phyloP scores from a whole-genome alignment of 2,329 filamentous ascomycete species.

The Pestalotiopsis fici region DNA sequence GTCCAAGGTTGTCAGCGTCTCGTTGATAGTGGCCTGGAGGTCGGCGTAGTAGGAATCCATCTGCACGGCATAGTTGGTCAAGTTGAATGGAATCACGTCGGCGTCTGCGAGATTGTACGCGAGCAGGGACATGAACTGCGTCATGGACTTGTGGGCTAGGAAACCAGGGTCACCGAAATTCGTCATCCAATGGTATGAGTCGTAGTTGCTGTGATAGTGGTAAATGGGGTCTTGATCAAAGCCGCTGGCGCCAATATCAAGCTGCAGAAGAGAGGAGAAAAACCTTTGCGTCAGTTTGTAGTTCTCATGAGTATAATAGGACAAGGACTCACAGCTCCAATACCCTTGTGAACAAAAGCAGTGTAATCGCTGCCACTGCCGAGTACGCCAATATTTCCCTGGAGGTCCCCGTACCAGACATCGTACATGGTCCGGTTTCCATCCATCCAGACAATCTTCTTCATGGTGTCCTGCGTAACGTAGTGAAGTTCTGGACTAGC shows the following conservation, averaged over 20 bases:
- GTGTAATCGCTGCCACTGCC: slow-evolving; percentile 71
- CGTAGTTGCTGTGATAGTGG: slow-evolving; percentile 84
- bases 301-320: slow-evolving; percentile 33
- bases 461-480: slow-evolving; percentile 62
- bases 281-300: neutral
- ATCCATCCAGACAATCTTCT: slow-evolving; percentile 61
- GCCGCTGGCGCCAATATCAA: slow-evolving; percentile 57
- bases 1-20: slow-evolving; percentile 34
- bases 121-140: slow-evolving; percentile 46
- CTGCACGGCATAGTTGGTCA: slow-evolving; percentile 40
- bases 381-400: slow-evolving; percentile 56
- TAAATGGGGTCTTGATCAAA: slow-evolving; percentile 57
- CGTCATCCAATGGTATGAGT: slow-evolving; percentile 83
- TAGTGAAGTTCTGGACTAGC: slow-evolving; percentile 70
- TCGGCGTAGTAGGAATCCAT: slow-evolving; percentile 39
- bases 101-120: slow-evolving; percentile 38
- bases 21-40: slow-evolving; percentile 32
- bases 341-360: slow-evolving; percentile 60
- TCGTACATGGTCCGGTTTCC: slow-evolving; percentile 41
- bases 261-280: too few relatives aligned
- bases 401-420: slow-evolving; percentile 36
- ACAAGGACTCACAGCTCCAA: slow-evolving; percentile 38
- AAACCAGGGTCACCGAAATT: slow-evolving; percentile 70
- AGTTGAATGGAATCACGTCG: slow-evolving; percentile 39
- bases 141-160: slow-evolving; percentile 59